Conservation (phyloP, 1,284 basidiomycete species). For the Phlebopus sp. region DNA sequence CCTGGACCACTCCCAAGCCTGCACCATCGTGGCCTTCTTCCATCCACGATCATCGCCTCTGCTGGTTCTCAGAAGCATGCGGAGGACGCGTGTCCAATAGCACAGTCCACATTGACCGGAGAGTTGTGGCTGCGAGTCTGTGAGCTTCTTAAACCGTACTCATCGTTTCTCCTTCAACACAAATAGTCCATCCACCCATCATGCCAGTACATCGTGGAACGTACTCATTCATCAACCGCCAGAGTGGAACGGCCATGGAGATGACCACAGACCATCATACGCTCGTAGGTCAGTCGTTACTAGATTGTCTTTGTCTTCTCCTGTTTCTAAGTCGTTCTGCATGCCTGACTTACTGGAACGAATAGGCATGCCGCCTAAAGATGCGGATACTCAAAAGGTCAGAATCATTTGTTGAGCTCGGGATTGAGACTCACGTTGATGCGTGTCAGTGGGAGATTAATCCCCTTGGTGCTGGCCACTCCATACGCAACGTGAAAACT, state of each 20-base stretch:
- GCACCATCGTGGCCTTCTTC: not conserved
- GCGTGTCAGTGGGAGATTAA: conserved; percentile 27
- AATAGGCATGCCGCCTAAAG: conserved; percentile 29
- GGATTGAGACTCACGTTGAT: not conserved
- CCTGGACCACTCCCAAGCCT: no score
- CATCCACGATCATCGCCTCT: not conserved
- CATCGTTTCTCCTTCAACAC: conserved; percentile 8
- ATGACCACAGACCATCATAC: conserved; percentile 22
- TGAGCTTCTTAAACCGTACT: conserved; percentile 18
- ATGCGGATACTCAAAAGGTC: conserved; percentile 28
- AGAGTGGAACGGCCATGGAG: conserved; percentile 34
- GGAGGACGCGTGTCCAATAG: conserved; percentile 17
- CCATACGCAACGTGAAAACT: conserved; percentile 32
- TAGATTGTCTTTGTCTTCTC: no score
- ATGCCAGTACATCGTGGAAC: conserved; percentile 31
- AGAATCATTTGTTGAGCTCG: not conserved
- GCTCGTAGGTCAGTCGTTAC: conserved; percentile 20
- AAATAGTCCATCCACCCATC: conserved; percentile 26
- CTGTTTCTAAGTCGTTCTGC: not conserved
- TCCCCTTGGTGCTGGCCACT: conserved; percentile 28
- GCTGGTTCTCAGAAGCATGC: conserved; percentile 12
- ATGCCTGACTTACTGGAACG: not conserved
- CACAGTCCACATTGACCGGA: not conserved
- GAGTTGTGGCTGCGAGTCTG: not conserved
- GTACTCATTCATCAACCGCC: conserved; percentile 29